phyloP scores from a whole-genome alignment of 306 rosid species.

The Cucumis sativus region DNA sequence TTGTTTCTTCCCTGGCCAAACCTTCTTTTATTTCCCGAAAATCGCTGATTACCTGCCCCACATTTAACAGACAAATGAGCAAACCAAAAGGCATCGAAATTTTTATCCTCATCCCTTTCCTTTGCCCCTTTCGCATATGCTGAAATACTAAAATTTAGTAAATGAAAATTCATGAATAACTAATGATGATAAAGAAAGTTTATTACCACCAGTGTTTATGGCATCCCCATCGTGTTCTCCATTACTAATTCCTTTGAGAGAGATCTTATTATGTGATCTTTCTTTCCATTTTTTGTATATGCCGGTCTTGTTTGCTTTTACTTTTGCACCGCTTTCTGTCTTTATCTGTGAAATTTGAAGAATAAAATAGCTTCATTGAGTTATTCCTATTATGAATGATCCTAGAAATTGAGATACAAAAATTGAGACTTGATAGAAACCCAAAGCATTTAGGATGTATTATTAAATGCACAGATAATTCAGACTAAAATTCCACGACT shows the following conservation, averaged over 20 bases:
- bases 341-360: constrained; percentile 35
- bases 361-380: constrained; percentile 2
- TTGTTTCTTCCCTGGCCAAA: not conserved
- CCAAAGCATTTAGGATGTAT: not conserved
- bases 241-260: constrained; percentile 31
- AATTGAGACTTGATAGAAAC: not conserved
- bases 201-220: constrained; percentile 33
- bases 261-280: constrained; percentile 55
- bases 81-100: not conserved
- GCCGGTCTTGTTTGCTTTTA: constrained; percentile 67
- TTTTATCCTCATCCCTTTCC: not conserved
- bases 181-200: not conserved
- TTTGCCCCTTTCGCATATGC: not conserved
- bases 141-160: not conserved
- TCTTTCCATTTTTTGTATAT: constrained; percentile 83
- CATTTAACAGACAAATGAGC: not conserved
- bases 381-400: not conserved
- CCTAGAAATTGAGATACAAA: not conserved
- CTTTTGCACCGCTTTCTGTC: constrained; percentile 90
- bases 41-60: not conserved
- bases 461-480: not conserved
- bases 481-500: not conserved
- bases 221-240: constrained; percentile 42
- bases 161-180: not conserved
- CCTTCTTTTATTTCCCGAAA: not conserved